A percentile compares a stretch with the other conserved stretches of the same genome.
These are phyloP conservation scores for Myrmaecium sp. DNA, from an alignment of 2,329 filamentous ascomycete genomes.

Conservation along the genomic window DNA sequence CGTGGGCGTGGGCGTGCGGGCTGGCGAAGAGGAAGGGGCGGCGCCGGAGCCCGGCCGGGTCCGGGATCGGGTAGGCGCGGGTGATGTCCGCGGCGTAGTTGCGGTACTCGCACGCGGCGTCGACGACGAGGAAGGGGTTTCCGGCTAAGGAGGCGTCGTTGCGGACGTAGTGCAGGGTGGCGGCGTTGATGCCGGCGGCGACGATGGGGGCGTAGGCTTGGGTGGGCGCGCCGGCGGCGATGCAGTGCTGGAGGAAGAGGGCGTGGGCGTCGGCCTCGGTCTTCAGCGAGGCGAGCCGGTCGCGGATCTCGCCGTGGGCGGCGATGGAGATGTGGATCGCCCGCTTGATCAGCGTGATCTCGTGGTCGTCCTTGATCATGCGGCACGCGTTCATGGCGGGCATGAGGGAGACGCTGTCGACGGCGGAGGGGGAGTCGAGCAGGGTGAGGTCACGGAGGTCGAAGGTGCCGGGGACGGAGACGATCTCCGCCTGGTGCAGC, in stretches of 20 bases:
- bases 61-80: constrained; percentile 64
- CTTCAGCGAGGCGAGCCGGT: constrained; percentile 40
- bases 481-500: constrained; percentile 16
- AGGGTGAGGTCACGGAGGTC: too few species aligned
- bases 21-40: too few species aligned
- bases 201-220: constrained; percentile 86
- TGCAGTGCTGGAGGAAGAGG: constrained; percentile 55
- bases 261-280: constrained; percentile 79
- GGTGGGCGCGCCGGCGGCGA: constrained; percentile 51
- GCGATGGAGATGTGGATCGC: constrained; percentile 66
- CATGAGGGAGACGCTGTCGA: constrained; percentile 39
- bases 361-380: constrained; percentile 69
- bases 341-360: constrained; percentile 62
- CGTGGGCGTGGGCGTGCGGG: too few species aligned
- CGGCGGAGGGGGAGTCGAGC: constrained; percentile 10
- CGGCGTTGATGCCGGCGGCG: constrained; percentile 65
- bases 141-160: constrained; percentile 59
- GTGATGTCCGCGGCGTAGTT: constrained; percentile 87
- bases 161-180: constrained; percentile 69
- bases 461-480: too few species aligned
- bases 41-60: too few species aligned
- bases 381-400: constrained; percentile 63
- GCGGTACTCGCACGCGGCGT: constrained; percentile 73
- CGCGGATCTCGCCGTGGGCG: constrained; percentile 58
- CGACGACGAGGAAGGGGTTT: constrained; percentile 61